Evolutionary conservation across 2,329 filamentous ascomycete species (phyloP), one percentile per base, ranked within the genome.

Genomic region (Nannizziopsis arthrosporioides): DNA sequence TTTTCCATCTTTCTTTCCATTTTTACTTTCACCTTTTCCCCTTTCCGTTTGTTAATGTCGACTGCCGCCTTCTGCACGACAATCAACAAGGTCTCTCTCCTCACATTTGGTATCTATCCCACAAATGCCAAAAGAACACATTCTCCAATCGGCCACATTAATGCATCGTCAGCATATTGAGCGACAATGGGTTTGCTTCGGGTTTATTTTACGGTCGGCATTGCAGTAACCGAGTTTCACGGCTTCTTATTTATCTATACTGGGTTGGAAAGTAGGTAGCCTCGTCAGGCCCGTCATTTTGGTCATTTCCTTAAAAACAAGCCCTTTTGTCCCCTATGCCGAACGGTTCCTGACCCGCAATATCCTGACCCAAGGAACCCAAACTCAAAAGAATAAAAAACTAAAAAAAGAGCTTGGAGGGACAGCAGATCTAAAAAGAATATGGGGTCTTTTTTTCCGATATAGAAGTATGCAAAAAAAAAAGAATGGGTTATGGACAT

Each of bases 121-220:
- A 48, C 40, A 42, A 37, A 48, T 44, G 45, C 48, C 44, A 42
- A 47, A 46, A 41, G 14, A 32, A 19, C 30, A 36, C 37, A 44
- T 44, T 35, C 31, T 46, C 36, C 38, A 31, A 39, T 47, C 48
- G 37, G 43, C 42, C 43, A 40, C 14, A n/a, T 48, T 41, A 41
- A 50, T 43, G 41, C 44, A 44, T 53, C 51, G 48, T 48, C 51
- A 53, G 51, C 51, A 51, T 53, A 51, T 49, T 49, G 45, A 53
- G 48, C 48, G 44, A 41, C 22, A 47, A 47, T 38, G 44, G 44
- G 41, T n/a, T 47, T 41, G 44, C 44, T 47, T 47, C 44, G 44
- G 44, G 44, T 47, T 47, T 47, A 41, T 47, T 41, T 47, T 38
- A 41, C 15, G 44, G 37, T 47, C 44, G 44, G 37, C 36, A 41